Evolutionary conservation across 2,329 filamentous ascomycete genomes (phyloP), one percentile per base, ranked within the genome.

Genomic region (Aschersonia sp.): DNA sequence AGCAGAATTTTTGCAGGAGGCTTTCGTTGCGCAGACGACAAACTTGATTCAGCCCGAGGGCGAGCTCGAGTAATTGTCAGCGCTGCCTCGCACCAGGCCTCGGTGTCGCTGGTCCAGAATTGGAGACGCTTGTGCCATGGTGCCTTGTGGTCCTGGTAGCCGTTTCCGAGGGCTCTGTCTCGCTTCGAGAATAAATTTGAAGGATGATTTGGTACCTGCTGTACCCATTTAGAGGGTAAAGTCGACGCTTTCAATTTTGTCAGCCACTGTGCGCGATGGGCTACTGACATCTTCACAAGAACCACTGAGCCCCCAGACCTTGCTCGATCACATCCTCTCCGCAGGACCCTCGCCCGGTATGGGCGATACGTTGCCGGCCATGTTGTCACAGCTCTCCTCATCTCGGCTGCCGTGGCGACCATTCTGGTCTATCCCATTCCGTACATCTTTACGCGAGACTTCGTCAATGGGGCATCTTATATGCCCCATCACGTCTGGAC

Each of bases 401-500:
- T 86, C 48, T 87, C 84, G n/a, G 79, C 85, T 47, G 75, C 78
- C 42, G 72, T 86, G 49, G 83, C 83, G 48, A 76, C 83, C 43
- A 66, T 82, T 46, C 73, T 88, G 47, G 76, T 83, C 51, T 89
- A 87, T 57, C 84, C 84, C 6, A 81, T 86, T 47, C 75, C 85
- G 22, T 87, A 87, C 58, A 75, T 89, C 46, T 83, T 83, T 62
- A 81, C 79, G 1, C 81, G 77, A 58, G 81, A 85, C 61, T 81
- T 83, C 54, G 78, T 78, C 55, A 83, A 79, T 58, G 80, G 81
- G 54, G 77, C 81, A 30, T 82, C 83, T 46, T 83, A 80, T 52
- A 68, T 88, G 6, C 85, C 85, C 32, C 80, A 83, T 57, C 83
- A 89, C 74, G 84, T 85, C 54, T 90, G 85, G 85, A 88, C 85